Evolutionary conservation across 2,329 filamentous ascomycete genomes (phyloP), one percentile per base, ranked within the genome.

Genomic region (Sclerotinia spermophila): DNA sequence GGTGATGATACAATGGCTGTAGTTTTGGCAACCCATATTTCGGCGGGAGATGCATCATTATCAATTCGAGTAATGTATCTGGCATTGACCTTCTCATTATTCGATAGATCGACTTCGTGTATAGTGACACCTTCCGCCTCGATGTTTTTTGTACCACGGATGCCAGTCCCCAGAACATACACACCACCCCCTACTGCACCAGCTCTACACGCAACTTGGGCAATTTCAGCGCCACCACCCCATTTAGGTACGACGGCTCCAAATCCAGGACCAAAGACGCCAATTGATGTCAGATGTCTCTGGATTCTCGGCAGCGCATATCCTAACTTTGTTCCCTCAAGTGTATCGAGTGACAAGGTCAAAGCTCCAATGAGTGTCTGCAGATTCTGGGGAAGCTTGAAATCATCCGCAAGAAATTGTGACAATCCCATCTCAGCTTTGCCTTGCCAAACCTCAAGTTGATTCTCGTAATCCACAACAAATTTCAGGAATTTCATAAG

Each of bases 401-500:
- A 92, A 73, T 88, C 83, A 10, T 82, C 82, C 21, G 82, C 82
- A 56, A 92, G 83, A 76, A 92, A 93, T 5, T 82, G 80, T 3
- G 84, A 80, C 62, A 95, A 86, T 0, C 85, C 82, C 67, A 81
- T 81, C 19, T 84, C 80, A 40, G 88, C 86, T 67, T 87, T 83
- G 2, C 82, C 77, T 72, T 88, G 81, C 90, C 90, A 93, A 4
- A 84, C 76, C 67, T 86, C 86, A 65, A 76, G 80, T 77, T 87
- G 87, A 33, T 85, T 86, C 75, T 92, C 87, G 76, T 90, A 90
- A 76, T 93, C 87, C 72, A 89, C 84, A 68, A 97, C 91, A 79
- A 96, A 95, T 80, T 95, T 94, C 77, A 98, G 85, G 77, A 97
- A 96, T 80, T 96, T 97, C 91, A 97, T 97, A 77, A 98, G 82